Evolutionary conservation across 2,329 filamentous ascomycete genomes (phyloP).

Genomic region (Diplodia intermedia): DNA sequence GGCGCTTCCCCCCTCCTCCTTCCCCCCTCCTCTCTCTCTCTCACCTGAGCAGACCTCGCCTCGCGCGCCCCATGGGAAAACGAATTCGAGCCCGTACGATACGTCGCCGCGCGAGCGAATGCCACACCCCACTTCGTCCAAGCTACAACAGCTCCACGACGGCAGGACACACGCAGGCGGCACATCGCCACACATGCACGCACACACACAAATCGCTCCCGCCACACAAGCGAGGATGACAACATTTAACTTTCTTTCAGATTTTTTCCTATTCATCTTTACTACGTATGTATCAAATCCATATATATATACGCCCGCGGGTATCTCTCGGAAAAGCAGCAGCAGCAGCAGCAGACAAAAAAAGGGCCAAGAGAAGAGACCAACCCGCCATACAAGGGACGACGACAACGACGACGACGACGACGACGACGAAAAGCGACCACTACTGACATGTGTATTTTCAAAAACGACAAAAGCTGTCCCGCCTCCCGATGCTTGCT

Average conservation of each 20-base stretch:
- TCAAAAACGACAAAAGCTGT: background rate
- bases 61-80: too few relatives aligned
- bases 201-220: background rate
- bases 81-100: too few relatives aligned
- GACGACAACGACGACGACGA: too few relatives aligned
- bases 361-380: background rate
- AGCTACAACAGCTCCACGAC: background rate
- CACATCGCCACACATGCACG: background rate
- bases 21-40: background rate
- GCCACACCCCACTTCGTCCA: background rate
- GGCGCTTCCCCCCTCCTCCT: background rate
- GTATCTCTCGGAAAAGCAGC: background rate
- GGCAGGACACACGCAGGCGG: background rate
- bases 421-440: too few relatives aligned
- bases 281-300: too few relatives aligned
- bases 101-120: background rate
- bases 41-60: background rate
- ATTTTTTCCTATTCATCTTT: background rate
- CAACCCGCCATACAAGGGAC: background rate
- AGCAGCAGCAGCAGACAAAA: background rate
- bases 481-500: background rate
- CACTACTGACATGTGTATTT: conserved; percentile 4
- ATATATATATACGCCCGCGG: background rate
- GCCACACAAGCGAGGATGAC: too few relatives aligned
- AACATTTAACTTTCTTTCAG: background rate